A percentile compares a stretch with the other conserved stretches of the same genome.
These are phyloP conservation scores for Boletus eberwhitei DNA, from an alignment of 768 basidiomycete genomes.

Conservation along the genomic window DNA sequence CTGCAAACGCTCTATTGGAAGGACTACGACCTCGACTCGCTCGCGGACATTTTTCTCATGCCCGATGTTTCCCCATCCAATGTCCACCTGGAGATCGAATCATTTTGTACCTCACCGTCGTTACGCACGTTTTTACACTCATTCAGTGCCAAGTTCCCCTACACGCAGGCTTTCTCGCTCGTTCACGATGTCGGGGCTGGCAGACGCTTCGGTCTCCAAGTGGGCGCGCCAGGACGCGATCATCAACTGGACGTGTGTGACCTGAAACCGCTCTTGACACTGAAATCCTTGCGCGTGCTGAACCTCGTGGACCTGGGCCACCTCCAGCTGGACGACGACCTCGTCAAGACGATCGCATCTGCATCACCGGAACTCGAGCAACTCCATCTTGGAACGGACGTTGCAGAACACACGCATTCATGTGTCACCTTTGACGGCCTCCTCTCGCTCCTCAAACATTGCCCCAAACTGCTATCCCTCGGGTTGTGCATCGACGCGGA, in stretches of 20 bases:
- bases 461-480: slow-evolving; percentile 14
- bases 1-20: slow-evolving; percentile 22
- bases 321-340: slow-evolving; percentile 13
- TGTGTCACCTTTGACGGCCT: slow-evolving; percentile 21
- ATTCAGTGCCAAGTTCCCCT: slow-evolving; percentile 10
- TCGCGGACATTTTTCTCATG: slow-evolving; percentile 20
- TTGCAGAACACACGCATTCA: not conserved
- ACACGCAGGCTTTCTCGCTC: slow-evolving; percentile 18
- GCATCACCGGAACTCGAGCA: slow-evolving; percentile 18
- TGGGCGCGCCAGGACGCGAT: slow-evolving; percentile 15
- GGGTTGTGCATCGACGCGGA: slow-evolving; percentile 14
- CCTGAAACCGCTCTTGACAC: slow-evolving; percentile 13
- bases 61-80: slow-evolving; percentile 8
- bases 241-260: slow-evolving; percentile 9
- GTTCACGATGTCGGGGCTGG: slow-evolving; percentile 18
- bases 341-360: slow-evolving; percentile 17
- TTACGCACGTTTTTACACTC: slow-evolving; percentile 13
- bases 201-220: slow-evolving; percentile 21
- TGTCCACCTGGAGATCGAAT: slow-evolving; percentile 21
- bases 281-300: slow-evolving; percentile 14
- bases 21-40: slow-evolving; percentile 15
- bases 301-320: slow-evolving; percentile 14
- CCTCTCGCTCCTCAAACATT: slow-evolving; percentile 17
- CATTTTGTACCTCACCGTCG: slow-evolving; percentile 18
- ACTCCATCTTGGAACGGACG: slow-evolving; percentile 8